Conservation (phyloP, 495 filamentous ascomycete species). For the Bryoglossum gracile region DNA sequence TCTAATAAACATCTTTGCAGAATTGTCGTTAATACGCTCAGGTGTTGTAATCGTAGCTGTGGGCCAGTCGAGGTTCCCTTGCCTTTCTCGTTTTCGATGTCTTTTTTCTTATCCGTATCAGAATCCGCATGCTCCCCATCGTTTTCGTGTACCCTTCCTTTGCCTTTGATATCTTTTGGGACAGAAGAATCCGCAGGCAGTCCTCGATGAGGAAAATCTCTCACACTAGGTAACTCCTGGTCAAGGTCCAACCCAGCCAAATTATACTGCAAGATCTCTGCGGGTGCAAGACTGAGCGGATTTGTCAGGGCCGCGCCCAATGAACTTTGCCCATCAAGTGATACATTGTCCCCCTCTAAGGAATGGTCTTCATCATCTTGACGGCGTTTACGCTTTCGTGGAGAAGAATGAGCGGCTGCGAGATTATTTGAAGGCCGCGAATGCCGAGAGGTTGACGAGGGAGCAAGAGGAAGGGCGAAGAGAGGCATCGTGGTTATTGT, state of each 20-base stretch:
- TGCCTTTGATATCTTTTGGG: slow-evolving; percentile 1
- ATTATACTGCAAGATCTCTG: slow-evolving; percentile 41
- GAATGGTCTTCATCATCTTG: background rate
- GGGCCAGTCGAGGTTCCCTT: slow-evolving; percentile 8
- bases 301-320: slow-evolving; percentile 17
- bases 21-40: slow-evolving; percentile 50
- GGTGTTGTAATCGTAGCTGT: slow-evolving; percentile 46
- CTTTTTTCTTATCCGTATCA: background rate
- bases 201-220: slow-evolving; percentile 38
- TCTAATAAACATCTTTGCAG: slow-evolving; percentile 55
- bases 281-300: slow-evolving; percentile 35
- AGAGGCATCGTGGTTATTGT: no score
- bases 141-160: slow-evolving; percentile 11
- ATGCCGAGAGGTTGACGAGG: slow-evolving; percentile 4
- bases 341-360: background rate
- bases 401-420: slow-evolving; percentile 1
- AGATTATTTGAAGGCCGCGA: background rate
- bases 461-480: slow-evolving; percentile 14
- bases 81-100: background rate
- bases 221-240: slow-evolving; percentile 33
- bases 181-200: slow-evolving; percentile 18
- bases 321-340: background rate
- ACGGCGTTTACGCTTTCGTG: slow-evolving; percentile 19
- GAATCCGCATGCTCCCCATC: slow-evolving; percentile 1
- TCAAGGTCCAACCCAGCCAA: slow-evolving; percentile 39